phyloP scores from a whole-genome alignment of 1,284 basidiomycete species.

The Moesziomyces sp. region DNA sequence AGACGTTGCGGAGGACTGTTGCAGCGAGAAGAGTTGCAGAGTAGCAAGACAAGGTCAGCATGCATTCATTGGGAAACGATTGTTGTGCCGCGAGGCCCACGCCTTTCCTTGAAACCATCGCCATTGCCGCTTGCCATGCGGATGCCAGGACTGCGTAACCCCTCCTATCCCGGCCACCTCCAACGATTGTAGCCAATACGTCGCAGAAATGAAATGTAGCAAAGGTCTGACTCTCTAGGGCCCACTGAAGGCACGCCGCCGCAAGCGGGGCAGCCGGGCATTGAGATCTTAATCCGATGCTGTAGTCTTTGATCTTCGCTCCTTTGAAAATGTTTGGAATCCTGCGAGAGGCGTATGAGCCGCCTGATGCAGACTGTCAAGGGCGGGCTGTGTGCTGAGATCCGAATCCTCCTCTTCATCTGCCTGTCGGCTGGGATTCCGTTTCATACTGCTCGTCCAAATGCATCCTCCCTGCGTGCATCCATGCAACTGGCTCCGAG shows the following conservation, averaged over 20 bases:
- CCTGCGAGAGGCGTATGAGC: conserved; percentile 54
- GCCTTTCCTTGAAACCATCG: too few species aligned
- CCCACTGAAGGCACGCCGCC: conserved; percentile 45
- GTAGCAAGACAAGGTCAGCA: conserved; percentile 12
- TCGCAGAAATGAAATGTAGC: conserved; percentile 41
- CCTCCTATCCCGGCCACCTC: neutral
- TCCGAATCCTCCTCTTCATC: neutral
- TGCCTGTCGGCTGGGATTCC: too few species aligned
- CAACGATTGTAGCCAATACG: neutral
- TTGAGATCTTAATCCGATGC: conserved; percentile 65
- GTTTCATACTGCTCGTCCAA: too few species aligned
- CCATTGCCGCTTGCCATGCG: neutral
- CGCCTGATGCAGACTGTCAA: conserved; percentile 65
- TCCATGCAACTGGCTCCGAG: too few species aligned
- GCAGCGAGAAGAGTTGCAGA: neutral
- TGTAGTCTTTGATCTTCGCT: conserved; percentile 53
- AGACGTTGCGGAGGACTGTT: conserved; percentile 63
- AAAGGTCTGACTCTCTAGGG: conserved; percentile 65
- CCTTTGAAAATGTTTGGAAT: conserved; percentile 61
- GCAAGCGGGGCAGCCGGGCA: conserved; percentile 28
- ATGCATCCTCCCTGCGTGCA: too few species aligned
- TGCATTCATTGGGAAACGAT: too few species aligned
- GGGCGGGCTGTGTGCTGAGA: conserved; percentile 37
- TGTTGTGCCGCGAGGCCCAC: too few species aligned
- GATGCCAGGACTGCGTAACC: neutral